Base-by-base conservation (phyloP, 257 asterid genomes). In the Primulina huaijiensis region DNA sequence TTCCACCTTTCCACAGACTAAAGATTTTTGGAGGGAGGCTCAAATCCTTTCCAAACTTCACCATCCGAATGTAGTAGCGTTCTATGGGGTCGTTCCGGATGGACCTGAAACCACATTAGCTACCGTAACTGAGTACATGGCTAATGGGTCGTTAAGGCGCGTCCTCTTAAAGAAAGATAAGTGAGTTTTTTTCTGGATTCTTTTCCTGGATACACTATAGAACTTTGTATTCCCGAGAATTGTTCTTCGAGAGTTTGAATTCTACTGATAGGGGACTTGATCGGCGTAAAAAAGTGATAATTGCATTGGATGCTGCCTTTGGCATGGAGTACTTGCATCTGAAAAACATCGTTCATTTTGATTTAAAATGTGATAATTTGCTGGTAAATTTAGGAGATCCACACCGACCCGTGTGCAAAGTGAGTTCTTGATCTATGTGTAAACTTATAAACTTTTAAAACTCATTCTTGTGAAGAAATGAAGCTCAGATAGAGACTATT, bases 1-100 rank as follows among this genome's bases (percentile, higher is more conserved):
- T 35, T 71, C 20, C 30, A 37, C 53, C 64, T 40, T 27, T 72
- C 38, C 69, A 30, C 80, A 90, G 97, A 84, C 85, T 34, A 85
- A 87, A 74, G 97, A 90, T 66, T 87, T 90, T 76, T 90, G 97
- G 97, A 87, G 95, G 83, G 97, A 90, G 88, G 97, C 96, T 69
- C 78, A 85, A 74, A 89, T 90, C 71, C 89, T 90, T 53, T 90
- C 97, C 2, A 75, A 80, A 63, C 97, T 90, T 67, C 97, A 89
- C 83, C 97, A 90, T 78, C 97, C 97, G 35, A 89, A 90, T 80
- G 80, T 90, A 55, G 95, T 90, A 71, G 97, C 97, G 43, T 85
- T 91, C 71, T 91, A 91, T 25, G 97, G 97, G 58, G 97, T 91
- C 50, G 97, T 89, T 76, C 96, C 96, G 21, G 92, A 89, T 84